phyloP scores from a whole-genome alignment of 2,329 filamentous ascomycete species.

The Hypomyces rosellus region DNA sequence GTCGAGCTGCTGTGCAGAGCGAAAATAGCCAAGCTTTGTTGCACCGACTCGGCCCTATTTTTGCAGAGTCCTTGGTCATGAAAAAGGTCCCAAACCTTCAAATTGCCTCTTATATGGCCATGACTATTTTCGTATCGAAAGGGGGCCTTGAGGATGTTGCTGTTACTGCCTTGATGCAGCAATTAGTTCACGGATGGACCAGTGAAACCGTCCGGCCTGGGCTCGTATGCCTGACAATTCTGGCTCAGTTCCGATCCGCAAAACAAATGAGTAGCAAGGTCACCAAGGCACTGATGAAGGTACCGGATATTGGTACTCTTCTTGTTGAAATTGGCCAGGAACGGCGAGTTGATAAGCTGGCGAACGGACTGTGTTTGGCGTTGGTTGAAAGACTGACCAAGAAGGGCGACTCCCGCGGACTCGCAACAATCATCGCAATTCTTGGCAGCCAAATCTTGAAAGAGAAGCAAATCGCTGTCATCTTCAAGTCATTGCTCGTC shows the following conservation, averaged over 20 bases:
- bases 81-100: conserved; percentile 72
- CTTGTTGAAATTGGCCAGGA: conserved; percentile 57
- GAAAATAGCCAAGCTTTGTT: conserved; percentile 78
- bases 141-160: conserved; percentile 70
- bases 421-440: conserved; percentile 55
- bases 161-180: conserved; percentile 84
- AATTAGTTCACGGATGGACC: conserved; percentile 72
- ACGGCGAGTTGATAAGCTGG: conserved; percentile 63
- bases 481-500: conserved; percentile 59
- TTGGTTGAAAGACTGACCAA: conserved; percentile 56
- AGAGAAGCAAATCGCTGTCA: conserved; percentile 56
- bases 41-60: conserved; percentile 56
- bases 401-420: conserved; percentile 50
- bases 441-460: conserved; percentile 54
- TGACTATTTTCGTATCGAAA: conserved; percentile 79
- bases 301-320: conserved; percentile 52
- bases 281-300: conserved; percentile 60
- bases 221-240: conserved; percentile 70
- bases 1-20: conserved; percentile 66
- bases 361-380: conserved; percentile 64
- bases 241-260: conserved; percentile 72
- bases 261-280: conserved; percentile 64
- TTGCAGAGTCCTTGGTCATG: conserved; percentile 73
- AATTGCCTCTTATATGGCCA: conserved; percentile 85
- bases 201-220: conserved; percentile 65